Evolutionary conservation across 768 basidiomycete genomes (phyloP), one percentile per base, ranked within the genome.

Genomic region (Galerina marginata): DNA sequence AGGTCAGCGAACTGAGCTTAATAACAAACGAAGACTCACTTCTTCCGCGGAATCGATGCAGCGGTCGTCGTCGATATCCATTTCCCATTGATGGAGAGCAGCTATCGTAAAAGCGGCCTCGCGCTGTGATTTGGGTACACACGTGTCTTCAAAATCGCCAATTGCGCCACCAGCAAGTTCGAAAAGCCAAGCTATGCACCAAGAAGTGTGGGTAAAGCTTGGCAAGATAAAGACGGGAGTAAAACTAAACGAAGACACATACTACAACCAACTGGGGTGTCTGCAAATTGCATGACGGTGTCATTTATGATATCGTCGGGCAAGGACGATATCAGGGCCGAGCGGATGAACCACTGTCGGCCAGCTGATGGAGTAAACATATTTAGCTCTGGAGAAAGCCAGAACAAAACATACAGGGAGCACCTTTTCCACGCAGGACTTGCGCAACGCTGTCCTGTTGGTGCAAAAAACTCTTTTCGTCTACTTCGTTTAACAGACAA

Each of bases 381-480:
- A 20, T 54, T 69, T 42, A 66, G 61, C 33, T 6, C 12, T 37
- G 45, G 12, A 49, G 25, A 50, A 29, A 54, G 23, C 40, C 14
- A 14, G 29, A 53, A 43, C 16, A 23, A 33, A 36, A 54, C 48
- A 59, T 26, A 60, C 49, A 61, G 20, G 20, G 39, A 52, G 56
- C 47, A 92, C 93, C 88, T 79, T 86, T 92, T 59, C 90, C 94
- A 62, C 92, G 87, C 56, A 97, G 75, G 7, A 96, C 89, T 73
- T 96, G 93, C 11, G 93, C 93, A 9, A 96, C 89, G 59, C 93
- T 95, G 67, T 95, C 90, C 74, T 96, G 95, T 71, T 97, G 95
- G 69, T 88, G 85, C 63, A 93, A 75, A 74, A 95, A 96, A 50
- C 86, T 90, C 74, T 96, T 92, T 75, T 96, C 95, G 63, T 91